These are phyloP conservation scores for Calonectria henricotiae DNA, from an alignment of 2,329 filamentous ascomycete species.

Conservation along the genomic window DNA sequence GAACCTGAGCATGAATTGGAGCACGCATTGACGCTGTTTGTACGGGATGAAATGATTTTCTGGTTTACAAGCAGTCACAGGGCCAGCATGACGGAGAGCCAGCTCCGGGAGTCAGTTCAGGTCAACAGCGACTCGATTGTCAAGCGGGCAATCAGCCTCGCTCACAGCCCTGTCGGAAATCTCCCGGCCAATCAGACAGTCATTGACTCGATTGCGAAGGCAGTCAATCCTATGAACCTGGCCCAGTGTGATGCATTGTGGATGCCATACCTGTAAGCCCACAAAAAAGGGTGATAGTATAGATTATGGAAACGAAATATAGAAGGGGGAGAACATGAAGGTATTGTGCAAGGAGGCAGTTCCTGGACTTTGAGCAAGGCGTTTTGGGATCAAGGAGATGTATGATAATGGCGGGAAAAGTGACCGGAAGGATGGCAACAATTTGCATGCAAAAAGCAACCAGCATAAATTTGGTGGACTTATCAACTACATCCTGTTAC, in stretches of 20 bases:
- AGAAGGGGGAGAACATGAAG: conserved; percentile 25
- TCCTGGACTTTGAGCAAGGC: conserved; percentile 53
- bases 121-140: conserved; percentile 92
- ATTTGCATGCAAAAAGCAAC: conserved; percentile 24
- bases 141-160: conserved; percentile 89
- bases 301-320: conserved; percentile 29
- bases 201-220: conserved; percentile 93
- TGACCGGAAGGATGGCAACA: conserved; percentile 23
- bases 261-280: conserved; percentile 90
- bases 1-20: conserved; percentile 94
- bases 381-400: conserved; percentile 46
- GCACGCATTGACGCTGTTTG: conserved; percentile 93
- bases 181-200: conserved; percentile 97
- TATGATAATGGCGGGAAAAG: conserved; percentile 35
- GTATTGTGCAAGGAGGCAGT: conserved; percentile 31
- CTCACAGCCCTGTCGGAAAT: conserved; percentile 83
- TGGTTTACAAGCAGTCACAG: conserved; percentile 91
- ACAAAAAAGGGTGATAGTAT: conserved; percentile 15
- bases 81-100: conserved; percentile 69
- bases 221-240: conserved; percentile 92
- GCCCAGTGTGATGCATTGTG: conserved; percentile 92
- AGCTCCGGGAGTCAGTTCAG: conserved; percentile 85
- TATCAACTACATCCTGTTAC: conserved; percentile 18
- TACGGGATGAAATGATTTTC: conserved; percentile 97
- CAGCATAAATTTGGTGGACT: conserved; percentile 1